These are phyloP conservation scores for Neurospora sp. DNA, from an alignment of 495 filamentous ascomycete species.

Conservation along the genomic window DNA sequence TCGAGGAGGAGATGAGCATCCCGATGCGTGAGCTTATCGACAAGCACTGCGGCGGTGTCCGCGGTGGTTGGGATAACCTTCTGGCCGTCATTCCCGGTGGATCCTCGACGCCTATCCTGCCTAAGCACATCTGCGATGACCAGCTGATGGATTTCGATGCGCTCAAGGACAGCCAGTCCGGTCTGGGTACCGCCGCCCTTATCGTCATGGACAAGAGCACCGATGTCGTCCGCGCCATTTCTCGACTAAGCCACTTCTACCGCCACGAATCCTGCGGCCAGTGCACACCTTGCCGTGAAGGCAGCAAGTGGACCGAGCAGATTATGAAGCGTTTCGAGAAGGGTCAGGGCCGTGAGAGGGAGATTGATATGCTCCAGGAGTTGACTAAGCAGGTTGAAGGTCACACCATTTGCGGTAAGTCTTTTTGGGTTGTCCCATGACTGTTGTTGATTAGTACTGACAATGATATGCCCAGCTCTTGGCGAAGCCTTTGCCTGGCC, in stretches of 20 bases:
- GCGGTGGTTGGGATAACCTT: constrained; percentile 96
- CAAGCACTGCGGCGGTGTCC: constrained; percentile 92
- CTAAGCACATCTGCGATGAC: constrained; percentile 76
- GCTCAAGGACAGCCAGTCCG: constrained; percentile 92
- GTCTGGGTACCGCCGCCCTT: constrained; percentile 95
- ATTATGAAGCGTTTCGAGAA: constrained; percentile 95
- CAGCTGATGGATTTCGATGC: constrained; percentile 99
- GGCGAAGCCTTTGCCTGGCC: constrained; percentile 99
- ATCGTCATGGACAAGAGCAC: constrained; percentile 98
- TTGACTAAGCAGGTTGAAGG: constrained; percentile 98
- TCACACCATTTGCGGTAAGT: constrained; percentile 88
- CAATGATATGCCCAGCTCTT: constrained; percentile 43
- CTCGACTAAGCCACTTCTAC: constrained; percentile 90
- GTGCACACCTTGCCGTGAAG: constrained; percentile 96
- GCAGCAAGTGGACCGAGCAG: constrained; percentile 95
- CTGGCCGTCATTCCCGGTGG: constrained; percentile 92
- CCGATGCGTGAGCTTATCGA: constrained; percentile 90
- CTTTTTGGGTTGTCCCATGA: background rate
- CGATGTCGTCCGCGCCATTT: constrained; percentile 89
- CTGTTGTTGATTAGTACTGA: background rate
- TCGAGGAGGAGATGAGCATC: constrained; percentile 99
- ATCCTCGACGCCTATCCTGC: constrained; percentile 90
- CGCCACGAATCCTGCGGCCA: constrained; percentile 97
- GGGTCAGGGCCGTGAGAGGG: constrained; percentile 74
- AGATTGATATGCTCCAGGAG: constrained; percentile 99